phyloP scores from a whole-genome alignment of 2,329 filamentous ascomycete genomes.

The Alternaria brassicicola region DNA sequence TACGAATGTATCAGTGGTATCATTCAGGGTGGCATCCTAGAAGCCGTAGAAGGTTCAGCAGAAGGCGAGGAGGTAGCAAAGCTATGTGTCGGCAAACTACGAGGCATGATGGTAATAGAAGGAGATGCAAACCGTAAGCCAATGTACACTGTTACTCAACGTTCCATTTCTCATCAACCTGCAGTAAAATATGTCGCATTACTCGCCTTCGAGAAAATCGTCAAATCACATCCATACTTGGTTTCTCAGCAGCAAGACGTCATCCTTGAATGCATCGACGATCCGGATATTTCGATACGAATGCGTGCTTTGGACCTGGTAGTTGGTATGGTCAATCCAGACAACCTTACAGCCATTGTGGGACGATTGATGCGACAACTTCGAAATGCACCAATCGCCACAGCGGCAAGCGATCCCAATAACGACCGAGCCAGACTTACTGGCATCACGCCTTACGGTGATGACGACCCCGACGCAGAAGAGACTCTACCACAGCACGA shows the following conservation, averaged over 20 bases:
- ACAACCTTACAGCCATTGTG: constrained; percentile 83
- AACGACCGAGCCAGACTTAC: constrained; percentile 55
- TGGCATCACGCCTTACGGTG: constrained; percentile 57
- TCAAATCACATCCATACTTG: constrained; percentile 82
- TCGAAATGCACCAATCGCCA: constrained; percentile 65
- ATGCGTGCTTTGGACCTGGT: constrained; percentile 90
- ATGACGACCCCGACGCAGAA: constrained; percentile 63
- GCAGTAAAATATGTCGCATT: constrained; percentile 96
- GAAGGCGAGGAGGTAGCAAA: constrained; percentile 91
- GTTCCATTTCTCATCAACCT: constrained; percentile 18
- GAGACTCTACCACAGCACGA: constrained; percentile 60
- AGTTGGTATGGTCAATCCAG: constrained; percentile 88
- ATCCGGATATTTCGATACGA: constrained; percentile 92
- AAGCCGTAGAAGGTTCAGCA: constrained; percentile 76
- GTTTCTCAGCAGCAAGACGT: constrained; percentile 95
- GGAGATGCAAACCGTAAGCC: constrained; percentile 87
- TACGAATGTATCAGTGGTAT: constrained; percentile 99
- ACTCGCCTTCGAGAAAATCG: constrained; percentile 94
- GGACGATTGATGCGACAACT: constrained; percentile 88
- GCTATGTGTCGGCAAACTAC: constrained; percentile 88
- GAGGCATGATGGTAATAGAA: constrained; percentile 92
- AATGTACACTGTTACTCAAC: constrained; percentile 18
- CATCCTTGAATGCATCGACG: constrained; percentile 94
- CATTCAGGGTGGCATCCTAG: constrained; percentile 92
- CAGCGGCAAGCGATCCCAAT: constrained; percentile 52